Evolutionary conservation across 208 protist species (phyloP).

Genomic region (Angomonas ambiguus): DNA sequence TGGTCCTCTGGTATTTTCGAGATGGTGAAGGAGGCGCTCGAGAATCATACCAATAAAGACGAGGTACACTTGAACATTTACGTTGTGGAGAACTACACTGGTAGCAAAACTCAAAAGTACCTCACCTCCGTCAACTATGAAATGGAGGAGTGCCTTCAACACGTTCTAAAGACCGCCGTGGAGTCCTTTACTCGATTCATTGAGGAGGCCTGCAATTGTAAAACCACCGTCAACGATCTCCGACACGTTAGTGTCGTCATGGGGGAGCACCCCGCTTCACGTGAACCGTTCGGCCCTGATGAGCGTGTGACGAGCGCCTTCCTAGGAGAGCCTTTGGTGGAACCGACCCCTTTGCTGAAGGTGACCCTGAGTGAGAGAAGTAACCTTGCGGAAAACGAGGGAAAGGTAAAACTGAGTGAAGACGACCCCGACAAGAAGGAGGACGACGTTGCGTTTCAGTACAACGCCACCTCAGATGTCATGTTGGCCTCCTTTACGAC

Average conservation of each 20-base stretch:
- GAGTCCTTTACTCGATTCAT: conserved; percentile 83
- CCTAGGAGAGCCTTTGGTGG: conserved; percentile 30
- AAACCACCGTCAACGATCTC: conserved; percentile 47
- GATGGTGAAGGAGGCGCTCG: conserved; percentile 42
- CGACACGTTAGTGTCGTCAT: conserved; percentile 37
- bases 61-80: conserved; percentile 83
- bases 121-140: conserved; percentile 87
- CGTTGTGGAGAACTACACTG: conserved; percentile 84
- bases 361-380: conserved; percentile 11
- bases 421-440: background rate
- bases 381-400: background rate
- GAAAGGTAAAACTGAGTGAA: background rate
- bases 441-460: conserved; percentile 23
- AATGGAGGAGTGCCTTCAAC: conserved; percentile 91
- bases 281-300: conserved; percentile 41
- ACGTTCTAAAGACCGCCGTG: conserved; percentile 58
- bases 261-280: conserved; percentile 25
- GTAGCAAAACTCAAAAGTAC: conserved; percentile 91
- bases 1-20: conserved; percentile 63
- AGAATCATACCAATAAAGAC: conserved; percentile 14
- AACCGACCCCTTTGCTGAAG: conserved; percentile 47
- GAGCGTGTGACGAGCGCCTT: conserved; percentile 28
- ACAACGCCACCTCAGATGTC: conserved; percentile 46
- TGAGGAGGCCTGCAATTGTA: conserved; percentile 63
- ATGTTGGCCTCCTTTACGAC: conserved; percentile 58